Percentiles rank a stretch among this genome's conserved stretches.
These are phyloP conservation scores for Vitis hybrid DNA, from an alignment of 177 flowering plant species.

Conservation along the genomic window DNA sequence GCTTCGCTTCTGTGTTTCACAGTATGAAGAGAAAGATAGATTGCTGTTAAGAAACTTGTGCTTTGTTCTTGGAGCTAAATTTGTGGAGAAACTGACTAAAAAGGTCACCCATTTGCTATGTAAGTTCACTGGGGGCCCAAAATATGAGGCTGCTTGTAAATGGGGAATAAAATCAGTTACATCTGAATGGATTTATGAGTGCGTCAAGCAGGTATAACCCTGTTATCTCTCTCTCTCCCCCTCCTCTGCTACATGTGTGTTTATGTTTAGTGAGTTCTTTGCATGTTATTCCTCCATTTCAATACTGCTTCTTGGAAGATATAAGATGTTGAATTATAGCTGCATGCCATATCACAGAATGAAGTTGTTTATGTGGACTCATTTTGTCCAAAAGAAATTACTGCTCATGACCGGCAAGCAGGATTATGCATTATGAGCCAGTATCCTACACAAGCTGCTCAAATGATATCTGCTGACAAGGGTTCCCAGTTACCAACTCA, in stretches of 20 bases:
- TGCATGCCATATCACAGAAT: constrained; percentile 40
- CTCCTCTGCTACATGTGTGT: background rate
- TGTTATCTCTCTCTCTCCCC: background rate
- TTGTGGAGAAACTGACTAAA: constrained; percentile 60
- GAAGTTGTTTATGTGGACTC: constrained; percentile 46
- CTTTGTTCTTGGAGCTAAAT: constrained; percentile 84
- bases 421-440: constrained; percentile 72
- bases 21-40: constrained; percentile 82
- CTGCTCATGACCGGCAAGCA: constrained; percentile 64
- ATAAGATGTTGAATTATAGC: background rate
- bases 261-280: background rate
- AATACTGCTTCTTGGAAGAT: background rate
- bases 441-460: constrained; percentile 69
- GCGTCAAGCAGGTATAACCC: constrained; percentile 66
- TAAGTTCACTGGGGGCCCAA: constrained; percentile 73
- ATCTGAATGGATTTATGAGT: constrained; percentile 84
- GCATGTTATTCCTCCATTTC: background rate
- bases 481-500: constrained; percentile 51
- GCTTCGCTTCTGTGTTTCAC: constrained; percentile 78
- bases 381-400: constrained; percentile 68
- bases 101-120: constrained; percentile 87
- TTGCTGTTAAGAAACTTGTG: constrained; percentile 71
- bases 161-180: constrained; percentile 75
- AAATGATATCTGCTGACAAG: constrained; percentile 42
- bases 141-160: constrained; percentile 83